phyloP scores from a whole-genome alignment of 108 stramenopile species.

The Pinguiococcus pyrenoidosus region DNA sequence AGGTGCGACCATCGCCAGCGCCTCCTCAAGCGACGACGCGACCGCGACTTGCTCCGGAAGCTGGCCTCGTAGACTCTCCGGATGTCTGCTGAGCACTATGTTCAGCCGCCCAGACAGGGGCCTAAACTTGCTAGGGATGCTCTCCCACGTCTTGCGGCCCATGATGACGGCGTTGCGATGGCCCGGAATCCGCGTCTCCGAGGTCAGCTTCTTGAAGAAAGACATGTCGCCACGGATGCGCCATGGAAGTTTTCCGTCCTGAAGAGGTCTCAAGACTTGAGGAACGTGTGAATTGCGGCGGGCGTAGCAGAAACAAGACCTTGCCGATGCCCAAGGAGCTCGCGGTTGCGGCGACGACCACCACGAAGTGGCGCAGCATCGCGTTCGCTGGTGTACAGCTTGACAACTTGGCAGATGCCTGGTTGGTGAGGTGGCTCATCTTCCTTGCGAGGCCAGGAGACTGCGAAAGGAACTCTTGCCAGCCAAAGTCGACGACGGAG shows the following conservation, averaged over 20 bases:
- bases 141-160: conserved; percentile 98
- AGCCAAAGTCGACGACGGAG: no score
- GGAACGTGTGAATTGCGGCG: no score
- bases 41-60: conserved; percentile 51
- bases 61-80: conserved; percentile 7
- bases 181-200: conserved; percentile 6
- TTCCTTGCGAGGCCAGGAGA: no score
- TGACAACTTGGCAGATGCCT: no score
- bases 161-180: conserved; percentile 86
- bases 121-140: conserved; percentile 80
- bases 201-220: conserved; percentile 38
- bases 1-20: conserved; percentile 42
- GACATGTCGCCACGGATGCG: conserved; percentile 30
- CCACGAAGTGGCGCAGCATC: conserved; percentile 9
- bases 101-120: conserved; percentile 76
- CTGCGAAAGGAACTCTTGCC: no score
- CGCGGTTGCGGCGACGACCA: conserved; percentile 35
- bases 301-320: no score
- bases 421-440: no score
- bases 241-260: conserved; percentile 34
- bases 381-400: no score
- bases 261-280: no score
- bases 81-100: conserved; percentile 67
- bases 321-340: conserved; percentile 35
- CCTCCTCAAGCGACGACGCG: conserved; percentile 59